These are phyloP conservation scores for Verticillium zaregamsianum DNA, from an alignment of 2,329 filamentous ascomycete species.

Conservation along the genomic window DNA sequence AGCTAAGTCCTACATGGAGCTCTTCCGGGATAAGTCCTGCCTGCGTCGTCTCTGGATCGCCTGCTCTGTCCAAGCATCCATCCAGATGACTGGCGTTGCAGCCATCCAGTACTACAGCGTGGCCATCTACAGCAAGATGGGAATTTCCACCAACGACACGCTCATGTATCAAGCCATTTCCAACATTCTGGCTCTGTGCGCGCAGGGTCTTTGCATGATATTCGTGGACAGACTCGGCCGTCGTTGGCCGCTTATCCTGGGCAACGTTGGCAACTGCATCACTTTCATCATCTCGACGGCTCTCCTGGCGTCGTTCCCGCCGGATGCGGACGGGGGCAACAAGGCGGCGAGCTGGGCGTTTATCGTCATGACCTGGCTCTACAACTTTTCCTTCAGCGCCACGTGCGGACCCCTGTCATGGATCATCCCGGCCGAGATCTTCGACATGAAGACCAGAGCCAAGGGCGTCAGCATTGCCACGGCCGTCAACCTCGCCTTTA, in stretches of 20 bases:
- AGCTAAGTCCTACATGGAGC: constrained; percentile 66
- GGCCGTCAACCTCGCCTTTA: constrained; percentile 71
- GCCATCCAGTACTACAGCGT: constrained; percentile 75
- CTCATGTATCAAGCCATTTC: constrained; percentile 75
- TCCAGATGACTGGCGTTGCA: constrained; percentile 73
- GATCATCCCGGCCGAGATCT: constrained; percentile 67
- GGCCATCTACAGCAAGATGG: constrained; percentile 63
- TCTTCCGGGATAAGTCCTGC: constrained; percentile 57
- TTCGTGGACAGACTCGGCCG: constrained; percentile 68
- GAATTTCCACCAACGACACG: constrained; percentile 60
- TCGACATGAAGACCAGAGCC: constrained; percentile 70
- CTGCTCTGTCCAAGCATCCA: constrained; percentile 62
- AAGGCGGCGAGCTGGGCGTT: constrained; percentile 64
- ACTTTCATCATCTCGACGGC: constrained; percentile 67
- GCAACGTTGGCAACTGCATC: constrained; percentile 67
- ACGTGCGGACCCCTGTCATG: constrained; percentile 63
- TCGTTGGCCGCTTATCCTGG: constrained; percentile 66
- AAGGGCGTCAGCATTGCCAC: constrained; percentile 73
- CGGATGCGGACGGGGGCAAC: constrained; percentile 35
- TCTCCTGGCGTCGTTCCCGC: constrained; percentile 53
- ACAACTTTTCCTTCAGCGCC: constrained; percentile 72
- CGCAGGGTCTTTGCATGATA: constrained; percentile 64
- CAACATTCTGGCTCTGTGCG: constrained; percentile 64
- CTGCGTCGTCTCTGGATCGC: constrained; percentile 71
- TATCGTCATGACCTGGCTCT: constrained; percentile 70